These are phyloP conservation scores for Polytrichum commune DNA, from an alignment of 225 moss, liverwort and hornwort species.

Conservation along the genomic window DNA sequence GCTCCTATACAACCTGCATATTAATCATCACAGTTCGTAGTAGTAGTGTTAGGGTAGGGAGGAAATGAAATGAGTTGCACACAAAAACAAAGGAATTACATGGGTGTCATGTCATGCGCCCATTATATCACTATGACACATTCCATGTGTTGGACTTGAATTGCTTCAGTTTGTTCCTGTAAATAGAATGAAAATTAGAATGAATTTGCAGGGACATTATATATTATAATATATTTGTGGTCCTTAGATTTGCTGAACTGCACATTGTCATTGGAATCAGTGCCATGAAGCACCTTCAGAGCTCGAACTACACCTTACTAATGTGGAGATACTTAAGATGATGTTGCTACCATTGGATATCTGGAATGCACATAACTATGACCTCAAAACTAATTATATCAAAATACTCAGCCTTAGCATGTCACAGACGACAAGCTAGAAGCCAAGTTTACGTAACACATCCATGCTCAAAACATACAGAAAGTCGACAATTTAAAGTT, in stretches of 20 bases:
- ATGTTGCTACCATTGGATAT: neutral
- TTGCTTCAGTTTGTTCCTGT: too few relatives aligned
- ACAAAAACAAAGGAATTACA: constrained; percentile 1
- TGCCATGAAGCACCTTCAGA: neutral
- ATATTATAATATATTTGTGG: neutral
- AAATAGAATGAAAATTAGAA: neutral
- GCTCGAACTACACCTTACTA: neutral
- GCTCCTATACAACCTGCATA: neutral
- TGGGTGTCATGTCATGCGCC: too few relatives aligned
- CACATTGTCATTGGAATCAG: neutral
- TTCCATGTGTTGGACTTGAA: too few relatives aligned
- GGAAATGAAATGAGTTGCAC: neutral
- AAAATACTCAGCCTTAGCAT: constrained; percentile 2
- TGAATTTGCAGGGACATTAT: neutral
- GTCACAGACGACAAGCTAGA: neutral
- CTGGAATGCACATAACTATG: neutral
- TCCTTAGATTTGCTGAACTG: neutral
- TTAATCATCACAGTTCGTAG: neutral
- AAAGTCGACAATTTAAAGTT: neutral
- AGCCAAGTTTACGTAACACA: neutral
- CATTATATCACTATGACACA: too few relatives aligned
- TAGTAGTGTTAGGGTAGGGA: constrained; percentile 1
- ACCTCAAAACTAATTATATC: neutral
- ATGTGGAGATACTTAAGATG: neutral
- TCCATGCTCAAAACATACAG: neutral